phyloP scores from a whole-genome alignment of 2,329 filamentous ascomycete species.

The Botrytis pseudocinerea region DNA sequence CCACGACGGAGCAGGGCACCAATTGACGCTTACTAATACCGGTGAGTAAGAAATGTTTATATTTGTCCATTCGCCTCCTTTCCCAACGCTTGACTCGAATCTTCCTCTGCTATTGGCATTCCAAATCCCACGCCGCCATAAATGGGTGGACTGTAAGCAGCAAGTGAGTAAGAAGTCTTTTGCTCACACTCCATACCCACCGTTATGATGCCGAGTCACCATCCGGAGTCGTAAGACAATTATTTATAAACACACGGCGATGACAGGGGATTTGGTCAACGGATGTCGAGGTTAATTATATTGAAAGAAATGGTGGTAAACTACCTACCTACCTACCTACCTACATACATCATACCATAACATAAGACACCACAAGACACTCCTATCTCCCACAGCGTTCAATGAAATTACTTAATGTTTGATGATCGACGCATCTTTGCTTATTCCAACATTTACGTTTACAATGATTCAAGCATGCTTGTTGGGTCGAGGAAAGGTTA shows the following conservation, averaged over 20 bases:
- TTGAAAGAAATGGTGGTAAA: background rate
- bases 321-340: background rate
- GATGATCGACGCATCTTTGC: background rate
- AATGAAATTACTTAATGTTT: background rate
- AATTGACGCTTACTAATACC: slow-evolving; percentile 3
- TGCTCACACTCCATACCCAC: background rate
- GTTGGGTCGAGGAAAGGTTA: slow-evolving; percentile 2
- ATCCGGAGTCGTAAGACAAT: background rate
- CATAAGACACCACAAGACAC: background rate
- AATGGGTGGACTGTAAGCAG: background rate
- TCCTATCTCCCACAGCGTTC: background rate
- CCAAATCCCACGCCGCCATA: background rate
- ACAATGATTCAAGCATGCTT: background rate
- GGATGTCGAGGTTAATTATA: background rate
- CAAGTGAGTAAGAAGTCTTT: slow-evolving; percentile 12
- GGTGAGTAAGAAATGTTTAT: slow-evolving; percentile 1
- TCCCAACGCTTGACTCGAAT: background rate
- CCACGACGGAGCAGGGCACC: background rate
- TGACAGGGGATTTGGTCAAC: background rate
- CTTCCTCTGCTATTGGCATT: background rate
- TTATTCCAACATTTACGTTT: background rate
- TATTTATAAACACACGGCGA: background rate
- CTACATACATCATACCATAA: background rate
- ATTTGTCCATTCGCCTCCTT: background rate
- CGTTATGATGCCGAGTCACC: background rate